phyloP scores from a whole-genome alignment of 1,284 basidiomycete genomes.

The Testicularia cyperi region DNA sequence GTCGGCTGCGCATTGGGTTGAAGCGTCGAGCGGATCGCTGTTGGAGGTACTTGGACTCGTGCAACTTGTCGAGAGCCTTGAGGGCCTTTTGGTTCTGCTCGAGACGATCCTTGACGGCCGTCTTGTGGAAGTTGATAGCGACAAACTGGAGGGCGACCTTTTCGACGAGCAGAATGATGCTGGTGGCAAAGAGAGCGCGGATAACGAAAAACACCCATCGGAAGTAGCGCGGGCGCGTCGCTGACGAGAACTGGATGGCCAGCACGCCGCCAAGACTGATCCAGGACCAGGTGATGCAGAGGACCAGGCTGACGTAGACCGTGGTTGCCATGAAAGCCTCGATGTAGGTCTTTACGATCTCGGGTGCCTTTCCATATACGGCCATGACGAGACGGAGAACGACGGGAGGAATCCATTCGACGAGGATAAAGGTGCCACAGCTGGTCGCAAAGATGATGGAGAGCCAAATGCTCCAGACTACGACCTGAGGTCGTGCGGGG shows the following conservation, averaged over 20 bases:
- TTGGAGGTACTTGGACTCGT: conserved; percentile 51
- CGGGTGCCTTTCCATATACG: conserved; percentile 51
- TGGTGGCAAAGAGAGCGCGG: conserved; percentile 48
- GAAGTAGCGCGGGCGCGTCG: conserved; percentile 40
- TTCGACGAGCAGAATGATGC: conserved; percentile 47
- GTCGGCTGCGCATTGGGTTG: conserved; percentile 38
- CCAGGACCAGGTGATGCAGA: conserved; percentile 58
- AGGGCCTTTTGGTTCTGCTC: conserved; percentile 51
- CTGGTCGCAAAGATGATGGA: conserved; percentile 54
- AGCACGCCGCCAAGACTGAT: conserved; percentile 53
- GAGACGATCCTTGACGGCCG: conserved; percentile 53
- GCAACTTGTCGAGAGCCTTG: conserved; percentile 51
- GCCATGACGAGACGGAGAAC: conserved; percentile 44
- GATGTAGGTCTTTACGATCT: conserved; percentile 46
- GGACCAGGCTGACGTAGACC: conserved; percentile 51
- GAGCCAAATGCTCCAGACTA: conserved; percentile 56
- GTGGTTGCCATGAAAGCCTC: conserved; percentile 48
- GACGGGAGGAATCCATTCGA: conserved; percentile 47
- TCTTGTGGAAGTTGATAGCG: conserved; percentile 57
- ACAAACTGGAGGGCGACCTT: conserved; percentile 48
- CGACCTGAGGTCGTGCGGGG: conserved; percentile 34
- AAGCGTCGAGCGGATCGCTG: conserved; percentile 23
- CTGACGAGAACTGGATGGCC: conserved; percentile 28
- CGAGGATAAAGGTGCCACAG: conserved; percentile 50
- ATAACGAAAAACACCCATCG: conserved; percentile 40